Percentiles rank a stretch among this genome's conserved stretches.
Conservation (phyloP, 2,329 filamentous ascomycete genomes). For the Neopestalotiopsis sp. region DNA sequence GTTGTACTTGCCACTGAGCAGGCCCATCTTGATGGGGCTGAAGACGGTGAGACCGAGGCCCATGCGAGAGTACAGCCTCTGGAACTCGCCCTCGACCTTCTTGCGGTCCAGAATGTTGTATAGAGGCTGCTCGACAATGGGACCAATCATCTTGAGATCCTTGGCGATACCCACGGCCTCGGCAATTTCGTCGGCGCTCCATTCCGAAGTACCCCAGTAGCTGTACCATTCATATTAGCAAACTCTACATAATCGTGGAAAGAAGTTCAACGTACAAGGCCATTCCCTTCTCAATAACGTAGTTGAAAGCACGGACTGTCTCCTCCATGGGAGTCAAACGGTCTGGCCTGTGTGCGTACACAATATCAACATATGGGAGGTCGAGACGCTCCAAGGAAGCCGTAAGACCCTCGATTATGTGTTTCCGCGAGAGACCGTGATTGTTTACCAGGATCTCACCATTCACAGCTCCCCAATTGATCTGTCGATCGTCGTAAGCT, state of each 20-base stretch:
- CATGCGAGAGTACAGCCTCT: constrained; percentile 63
- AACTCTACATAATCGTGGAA: too few relatives aligned
- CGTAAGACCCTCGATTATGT: constrained; percentile 70
- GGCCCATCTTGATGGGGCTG: constrained; percentile 64
- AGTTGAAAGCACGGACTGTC: constrained; percentile 73
- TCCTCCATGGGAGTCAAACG: constrained; percentile 73
- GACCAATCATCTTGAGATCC: constrained; percentile 64
- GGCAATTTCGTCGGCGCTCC: constrained; percentile 69
- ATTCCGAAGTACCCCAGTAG: constrained; percentile 76
- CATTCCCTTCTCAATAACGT: constrained; percentile 68
- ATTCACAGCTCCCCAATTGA: constrained; percentile 68
- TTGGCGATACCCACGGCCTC: constrained; percentile 67
- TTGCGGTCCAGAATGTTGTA: constrained; percentile 69
- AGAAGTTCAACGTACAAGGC: constrained; percentile 4
- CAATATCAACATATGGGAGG: constrained; percentile 69
- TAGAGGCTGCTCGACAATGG: constrained; percentile 69
- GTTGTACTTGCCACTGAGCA: constrained; percentile 73
- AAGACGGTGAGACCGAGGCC: constrained; percentile 69
- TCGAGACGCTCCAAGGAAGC: constrained; percentile 62
- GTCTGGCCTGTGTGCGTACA: constrained; percentile 74
- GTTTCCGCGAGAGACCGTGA: constrained; percentile 70
- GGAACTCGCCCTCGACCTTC: constrained; percentile 69
- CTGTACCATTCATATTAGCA: constrained; percentile 35
- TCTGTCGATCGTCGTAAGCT: constrained; percentile 42
- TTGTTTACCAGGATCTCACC: constrained; percentile 71